Evolutionary conservation across 257 asterid species (phyloP).

Genomic region (Solanum corneliomulleri): DNA sequence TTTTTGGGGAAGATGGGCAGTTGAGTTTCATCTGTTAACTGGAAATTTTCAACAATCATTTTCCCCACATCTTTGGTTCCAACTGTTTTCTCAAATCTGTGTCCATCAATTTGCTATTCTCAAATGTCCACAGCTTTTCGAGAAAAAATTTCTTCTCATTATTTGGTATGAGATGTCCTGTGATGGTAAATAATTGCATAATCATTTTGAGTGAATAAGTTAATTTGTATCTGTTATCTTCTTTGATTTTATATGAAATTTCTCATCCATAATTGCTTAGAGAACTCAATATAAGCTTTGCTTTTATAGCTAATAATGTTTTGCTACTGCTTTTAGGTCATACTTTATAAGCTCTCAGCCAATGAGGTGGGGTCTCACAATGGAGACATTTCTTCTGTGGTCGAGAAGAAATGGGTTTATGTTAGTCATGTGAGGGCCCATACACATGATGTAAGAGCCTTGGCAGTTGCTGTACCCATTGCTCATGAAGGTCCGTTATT

Average conservation of each 20-base stretch:
- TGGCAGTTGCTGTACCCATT: constrained; percentile 82
- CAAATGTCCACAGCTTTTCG: neutral
- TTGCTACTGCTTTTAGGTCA: constrained; percentile 33
- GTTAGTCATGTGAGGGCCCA: constrained; percentile 72
- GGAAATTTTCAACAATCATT: neutral
- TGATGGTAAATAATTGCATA: neutral
- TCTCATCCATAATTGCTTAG: neutral
- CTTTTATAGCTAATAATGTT: neutral
- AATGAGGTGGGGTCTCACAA: constrained; percentile 35
- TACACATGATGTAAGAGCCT: constrained; percentile 91
- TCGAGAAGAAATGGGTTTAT: constrained; percentile 69
- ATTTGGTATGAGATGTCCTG: neutral
- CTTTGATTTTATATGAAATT: neutral
- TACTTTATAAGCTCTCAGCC: constrained; percentile 66
- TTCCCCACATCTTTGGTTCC: neutral
- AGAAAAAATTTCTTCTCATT: neutral
- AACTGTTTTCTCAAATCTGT: neutral
- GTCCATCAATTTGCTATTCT: neutral
- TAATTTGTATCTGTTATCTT: neutral
- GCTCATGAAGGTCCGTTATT: constrained; percentile 54
- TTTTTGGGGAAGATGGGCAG: neutral
- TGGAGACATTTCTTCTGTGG: constrained; percentile 14
- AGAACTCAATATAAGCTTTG: neutral
- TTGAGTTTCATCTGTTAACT: neutral
- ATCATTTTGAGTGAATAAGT: neutral